A percentile compares a stretch with the other conserved stretches of the same genome.
phyloP scores from a whole-genome alignment of 306 rosid genomes.

The Oxytropis ochrocephala region DNA sequence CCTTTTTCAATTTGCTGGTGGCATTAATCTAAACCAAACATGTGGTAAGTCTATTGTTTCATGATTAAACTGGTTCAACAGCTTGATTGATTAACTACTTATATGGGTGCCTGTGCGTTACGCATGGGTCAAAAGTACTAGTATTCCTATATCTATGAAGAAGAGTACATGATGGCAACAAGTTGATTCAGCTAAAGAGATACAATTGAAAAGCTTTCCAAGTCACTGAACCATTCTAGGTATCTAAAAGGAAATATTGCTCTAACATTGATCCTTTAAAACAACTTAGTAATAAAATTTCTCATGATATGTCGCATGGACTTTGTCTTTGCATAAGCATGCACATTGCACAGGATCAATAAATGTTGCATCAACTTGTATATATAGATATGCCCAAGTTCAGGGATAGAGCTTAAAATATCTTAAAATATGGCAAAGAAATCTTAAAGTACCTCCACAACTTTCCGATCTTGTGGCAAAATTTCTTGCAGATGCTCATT shows the following conservation, averaged over 20 bases:
- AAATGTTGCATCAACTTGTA: constrained; percentile 6
- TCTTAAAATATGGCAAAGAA: constrained; percentile 1
- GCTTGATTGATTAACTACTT: no score
- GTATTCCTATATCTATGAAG: neutral
- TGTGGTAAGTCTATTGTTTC: no score
- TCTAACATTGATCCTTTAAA: neutral
- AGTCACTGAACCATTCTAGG: neutral
- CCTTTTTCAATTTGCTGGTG: no score
- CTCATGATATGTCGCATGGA: neutral
- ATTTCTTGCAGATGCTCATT: constrained; percentile 32
- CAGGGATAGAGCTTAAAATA: constrained; percentile 6
- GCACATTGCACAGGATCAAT: neutral
- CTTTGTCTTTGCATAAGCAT: neutral
- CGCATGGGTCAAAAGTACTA: no score
- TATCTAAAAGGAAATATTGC: neutral
- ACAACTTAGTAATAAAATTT: neutral
- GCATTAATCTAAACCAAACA: no score
- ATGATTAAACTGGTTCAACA: no score
- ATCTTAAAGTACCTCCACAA: constrained; percentile 60
- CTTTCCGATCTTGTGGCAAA: constrained; percentile 55
- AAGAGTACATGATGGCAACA: neutral
- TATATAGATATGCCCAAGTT: neutral
- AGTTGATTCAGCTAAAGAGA: neutral
- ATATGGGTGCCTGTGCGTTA: no score
- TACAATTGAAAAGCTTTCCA: neutral